Evolutionary conservation across 225 moss, liverwort and hornwort genomes (phyloP).

Genomic region (Polytrichum formosum): DNA sequence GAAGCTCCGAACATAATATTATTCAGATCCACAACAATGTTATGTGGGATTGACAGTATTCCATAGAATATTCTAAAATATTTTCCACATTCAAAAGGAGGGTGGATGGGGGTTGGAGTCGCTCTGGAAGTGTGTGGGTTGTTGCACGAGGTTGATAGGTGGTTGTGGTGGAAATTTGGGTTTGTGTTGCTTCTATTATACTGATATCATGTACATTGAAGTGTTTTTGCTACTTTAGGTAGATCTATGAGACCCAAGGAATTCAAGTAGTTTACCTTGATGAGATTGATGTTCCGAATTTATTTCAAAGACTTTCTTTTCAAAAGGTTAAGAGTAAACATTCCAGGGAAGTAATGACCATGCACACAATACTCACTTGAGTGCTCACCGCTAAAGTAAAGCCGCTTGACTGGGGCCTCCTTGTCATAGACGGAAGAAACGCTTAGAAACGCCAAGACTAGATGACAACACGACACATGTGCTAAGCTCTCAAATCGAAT

Average conservation of each 20-base stretch:
- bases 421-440: background rate
- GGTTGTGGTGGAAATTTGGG: too few relatives aligned
- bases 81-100: too few relatives aligned
- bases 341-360: slow-evolving; percentile 61
- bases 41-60: too few relatives aligned
- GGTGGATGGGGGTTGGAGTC: too few relatives aligned
- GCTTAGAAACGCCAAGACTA: background rate
- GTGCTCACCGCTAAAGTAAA: slow-evolving; percentile 79
- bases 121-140: too few relatives aligned
- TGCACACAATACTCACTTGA: slow-evolving; percentile 66
- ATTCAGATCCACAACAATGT: too few relatives aligned
- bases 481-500: background rate
- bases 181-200: background rate
- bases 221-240: background rate
- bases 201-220: background rate
- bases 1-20: too few relatives aligned
- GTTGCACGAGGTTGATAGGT: too few relatives aligned
- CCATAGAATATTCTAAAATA: too few relatives aligned
- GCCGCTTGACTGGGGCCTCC: slow-evolving; percentile 47
- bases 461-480: background rate
- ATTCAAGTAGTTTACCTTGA: too few relatives aligned
- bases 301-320: background rate
- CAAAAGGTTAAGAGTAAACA: background rate
- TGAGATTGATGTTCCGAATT: too few relatives aligned
- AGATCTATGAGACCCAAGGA: too few relatives aligned